Percentiles rank a stretch among this genome's conserved stretches.
Evolutionary conservation across 805 yeast genomes (phyloP).

Genomic region (Yarrowia porcina): DNA sequence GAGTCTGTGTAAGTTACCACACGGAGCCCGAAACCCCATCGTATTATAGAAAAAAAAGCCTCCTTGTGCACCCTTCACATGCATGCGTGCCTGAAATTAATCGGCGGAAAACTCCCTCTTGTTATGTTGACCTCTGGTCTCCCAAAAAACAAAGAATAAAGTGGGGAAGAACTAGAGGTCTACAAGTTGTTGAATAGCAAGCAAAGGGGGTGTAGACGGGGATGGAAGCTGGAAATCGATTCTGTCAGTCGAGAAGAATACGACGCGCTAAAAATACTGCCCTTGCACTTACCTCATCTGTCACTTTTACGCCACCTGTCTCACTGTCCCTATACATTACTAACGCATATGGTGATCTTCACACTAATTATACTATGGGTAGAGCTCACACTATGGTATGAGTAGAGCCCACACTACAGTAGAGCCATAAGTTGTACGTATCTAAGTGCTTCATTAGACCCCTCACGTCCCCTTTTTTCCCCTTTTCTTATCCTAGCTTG

Average conservation of each 20-base stretch:
- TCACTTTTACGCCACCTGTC: not conserved
- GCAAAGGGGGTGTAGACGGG: no score
- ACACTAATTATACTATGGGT: no score
- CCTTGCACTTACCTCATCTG: not conserved
- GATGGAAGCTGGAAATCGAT: no score
- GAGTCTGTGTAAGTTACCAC: not conserved
- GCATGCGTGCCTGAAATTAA: slow-evolving; percentile 10
- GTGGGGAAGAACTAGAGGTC: not conserved
- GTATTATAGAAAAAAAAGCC: no score
- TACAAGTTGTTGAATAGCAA: not conserved
- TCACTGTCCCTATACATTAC: not conserved
- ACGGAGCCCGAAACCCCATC: not conserved
- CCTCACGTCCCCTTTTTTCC: no score
- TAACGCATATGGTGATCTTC: not conserved
- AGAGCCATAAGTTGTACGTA: no score
- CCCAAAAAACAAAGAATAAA: not conserved
- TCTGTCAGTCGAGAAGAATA: not conserved
- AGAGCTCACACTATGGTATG: no score
- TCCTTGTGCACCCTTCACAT: not conserved
- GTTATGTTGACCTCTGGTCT: not conserved
- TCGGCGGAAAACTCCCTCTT: not conserved
- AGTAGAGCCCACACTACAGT: no score
- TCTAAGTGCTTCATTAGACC: no score
- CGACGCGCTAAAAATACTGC: not conserved
- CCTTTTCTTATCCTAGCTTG: no score